These are phyloP conservation scores for Albifimbria verrucaria DNA, from an alignment of 2,329 filamentous ascomycete genomes.

Conservation along the genomic window DNA sequence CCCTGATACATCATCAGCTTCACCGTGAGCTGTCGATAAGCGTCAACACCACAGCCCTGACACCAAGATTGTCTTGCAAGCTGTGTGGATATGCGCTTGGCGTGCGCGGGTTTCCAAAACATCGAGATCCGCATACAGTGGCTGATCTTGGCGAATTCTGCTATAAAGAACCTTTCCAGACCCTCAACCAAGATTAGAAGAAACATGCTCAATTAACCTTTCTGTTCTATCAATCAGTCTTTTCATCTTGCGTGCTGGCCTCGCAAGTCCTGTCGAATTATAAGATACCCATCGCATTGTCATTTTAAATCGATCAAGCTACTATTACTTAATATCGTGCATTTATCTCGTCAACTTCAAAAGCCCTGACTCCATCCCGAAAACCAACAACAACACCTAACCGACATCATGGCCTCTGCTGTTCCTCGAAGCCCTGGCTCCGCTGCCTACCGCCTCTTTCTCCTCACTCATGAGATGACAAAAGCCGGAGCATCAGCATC, in stretches of 20 bases:
- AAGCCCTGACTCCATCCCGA: neutral
- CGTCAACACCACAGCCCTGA: neutral
- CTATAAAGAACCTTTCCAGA: neutral
- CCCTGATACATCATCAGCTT: conserved; percentile 1
- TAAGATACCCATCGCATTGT: too few species aligned
- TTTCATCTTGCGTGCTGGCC: neutral
- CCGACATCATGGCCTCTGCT: neutral
- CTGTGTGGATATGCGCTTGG: neutral
- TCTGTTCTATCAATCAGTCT: neutral
- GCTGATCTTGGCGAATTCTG: neutral
- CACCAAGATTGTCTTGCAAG: neutral
- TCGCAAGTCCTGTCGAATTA: neutral
- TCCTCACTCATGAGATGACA: conserved; percentile 1
- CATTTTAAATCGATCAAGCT: too few species aligned
- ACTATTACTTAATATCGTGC: neutral
- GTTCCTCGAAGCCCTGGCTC: neutral
- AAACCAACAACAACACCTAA: neutral
- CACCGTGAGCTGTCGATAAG: neutral
- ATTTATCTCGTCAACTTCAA: neutral
- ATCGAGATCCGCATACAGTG: neutral
- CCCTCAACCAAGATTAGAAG: neutral
- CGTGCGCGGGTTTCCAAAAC: neutral
- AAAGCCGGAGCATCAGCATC: neutral
- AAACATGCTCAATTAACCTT: neutral
- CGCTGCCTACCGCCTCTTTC: conserved; percentile 2